Conservation (phyloP, 2,329 filamentous ascomycete genomes). For the Triangularia verruculosa region DNA sequence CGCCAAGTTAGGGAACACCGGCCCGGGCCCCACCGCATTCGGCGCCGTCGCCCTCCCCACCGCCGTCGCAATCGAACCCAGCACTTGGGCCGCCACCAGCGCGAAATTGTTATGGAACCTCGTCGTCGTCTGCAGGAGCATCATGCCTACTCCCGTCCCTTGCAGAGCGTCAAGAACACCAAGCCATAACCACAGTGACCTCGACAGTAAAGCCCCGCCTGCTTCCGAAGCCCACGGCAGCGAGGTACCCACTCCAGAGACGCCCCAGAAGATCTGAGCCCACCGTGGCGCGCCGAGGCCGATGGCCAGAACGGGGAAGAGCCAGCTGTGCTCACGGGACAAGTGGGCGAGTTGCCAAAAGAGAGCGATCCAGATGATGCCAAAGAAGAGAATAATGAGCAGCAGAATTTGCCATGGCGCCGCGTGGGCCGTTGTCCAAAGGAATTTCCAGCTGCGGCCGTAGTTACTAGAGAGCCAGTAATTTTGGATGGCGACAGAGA, state of each 20-base stretch:
- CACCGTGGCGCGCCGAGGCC: conserved; percentile 63
- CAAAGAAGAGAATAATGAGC: conserved; percentile 53
- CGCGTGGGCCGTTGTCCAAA: conserved; percentile 56
- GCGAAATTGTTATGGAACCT: conserved; percentile 62
- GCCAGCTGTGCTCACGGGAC: conserved; percentile 60
- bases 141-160: conserved; percentile 65
- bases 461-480: conserved; percentile 64
- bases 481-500: conserved; percentile 61
- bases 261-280: conserved; percentile 65
- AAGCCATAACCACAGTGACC: conserved; percentile 63
- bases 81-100: conserved; percentile 57
- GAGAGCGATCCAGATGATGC: conserved; percentile 51
- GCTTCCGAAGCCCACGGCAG: conserved; percentile 58
- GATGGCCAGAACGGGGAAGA: conserved; percentile 63
- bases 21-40: conserved; percentile 56
- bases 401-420: conserved; percentile 53
- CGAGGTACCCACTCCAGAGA: conserved; percentile 56
- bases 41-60: conserved; percentile 58
- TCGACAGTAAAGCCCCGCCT: conserved; percentile 52
- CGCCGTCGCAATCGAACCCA: conserved; percentile 61
- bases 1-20: conserved; percentile 60
- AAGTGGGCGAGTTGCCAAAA: conserved; percentile 50
- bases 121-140: conserved; percentile 61
- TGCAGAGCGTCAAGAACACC: conserved; percentile 62
- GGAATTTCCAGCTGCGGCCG: conserved; percentile 63